Percentiles rank a stretch among this genome's conserved stretches.
phyloP scores from a whole-genome alignment of 2,329 filamentous ascomycete species.

The Myriosclerotinia scirpicola region DNA sequence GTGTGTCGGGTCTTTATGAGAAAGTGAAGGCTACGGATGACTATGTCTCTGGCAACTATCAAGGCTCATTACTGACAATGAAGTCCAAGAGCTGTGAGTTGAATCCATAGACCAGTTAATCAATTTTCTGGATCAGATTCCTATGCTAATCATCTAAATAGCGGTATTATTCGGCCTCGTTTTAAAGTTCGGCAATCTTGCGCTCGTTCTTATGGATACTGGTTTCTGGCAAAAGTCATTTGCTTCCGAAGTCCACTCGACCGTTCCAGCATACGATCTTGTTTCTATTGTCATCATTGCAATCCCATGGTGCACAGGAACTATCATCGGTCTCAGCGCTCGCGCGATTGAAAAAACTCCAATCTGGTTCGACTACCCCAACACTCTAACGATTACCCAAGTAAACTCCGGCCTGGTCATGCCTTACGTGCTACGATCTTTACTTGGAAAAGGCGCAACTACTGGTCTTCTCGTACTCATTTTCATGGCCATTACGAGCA shows the following conservation, averaged over 20 bases:
- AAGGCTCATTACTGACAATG: slow-evolving; percentile 50
- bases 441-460: slow-evolving; percentile 38
- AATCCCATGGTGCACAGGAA: slow-evolving; percentile 49
- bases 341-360: slow-evolving; percentile 47
- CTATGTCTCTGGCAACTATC: slow-evolving; percentile 48
- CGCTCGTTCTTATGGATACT: slow-evolving; percentile 48
- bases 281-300: slow-evolving; percentile 51
- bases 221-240: slow-evolving; percentile 56
- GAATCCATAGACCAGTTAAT: background rate
- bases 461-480: slow-evolving; percentile 48
- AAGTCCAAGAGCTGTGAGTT: slow-evolving; percentile 44
- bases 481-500: slow-evolving; percentile 54
- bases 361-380: slow-evolving; percentile 44
- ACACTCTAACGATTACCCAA: slow-evolving; percentile 32
- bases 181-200: slow-evolving; percentile 47
- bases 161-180: slow-evolving; percentile 48
- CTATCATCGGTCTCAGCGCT: slow-evolving; percentile 48
- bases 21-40: slow-evolving; percentile 47
- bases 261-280: slow-evolving; percentile 45
- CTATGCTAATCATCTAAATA: background rate
- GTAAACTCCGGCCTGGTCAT: slow-evolving; percentile 36
- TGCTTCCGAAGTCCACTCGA: slow-evolving; percentile 48
- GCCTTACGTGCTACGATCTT: slow-evolving; percentile 38
- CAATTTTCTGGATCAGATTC: background rate
- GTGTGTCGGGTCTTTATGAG: slow-evolving; percentile 47